phyloP scores from a whole-genome alignment of 495 filamentous ascomycete species.

The Hyphodiscus hymeniophilus region DNA sequence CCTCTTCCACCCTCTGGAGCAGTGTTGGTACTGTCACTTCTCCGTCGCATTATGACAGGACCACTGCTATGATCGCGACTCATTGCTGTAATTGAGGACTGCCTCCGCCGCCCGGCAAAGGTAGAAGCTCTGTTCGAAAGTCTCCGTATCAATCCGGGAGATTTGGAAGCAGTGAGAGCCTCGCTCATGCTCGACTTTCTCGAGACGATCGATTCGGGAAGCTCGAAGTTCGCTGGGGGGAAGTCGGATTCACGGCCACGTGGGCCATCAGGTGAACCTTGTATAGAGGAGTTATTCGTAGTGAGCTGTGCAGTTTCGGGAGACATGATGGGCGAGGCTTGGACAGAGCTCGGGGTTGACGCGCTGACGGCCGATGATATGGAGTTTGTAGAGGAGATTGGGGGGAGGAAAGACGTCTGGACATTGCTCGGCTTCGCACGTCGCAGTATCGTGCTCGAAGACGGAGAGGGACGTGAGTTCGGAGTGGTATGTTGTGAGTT shows the following conservation, averaged over 20 bases:
- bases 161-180: conserved; percentile 40
- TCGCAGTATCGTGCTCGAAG: background rate
- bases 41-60: conserved; percentile 74
- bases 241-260: conserved; percentile 35
- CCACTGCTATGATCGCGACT: conserved; percentile 81
- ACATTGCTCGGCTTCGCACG: conserved; percentile 20
- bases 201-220: conserved; percentile 44
- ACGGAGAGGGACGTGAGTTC: conserved; percentile 4
- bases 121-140: conserved; percentile 20
- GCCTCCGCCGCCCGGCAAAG: conserved; percentile 40
- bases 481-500: conserved; percentile 2
- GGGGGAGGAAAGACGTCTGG: conserved; percentile 14
- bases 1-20: conserved; percentile 43
- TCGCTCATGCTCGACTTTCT: conserved; percentile 36
- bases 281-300: conserved; percentile 37
- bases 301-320: conserved; percentile 18
- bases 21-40: conserved; percentile 77
- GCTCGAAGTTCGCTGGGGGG: conserved; percentile 39
- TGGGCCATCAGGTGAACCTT: conserved; percentile 41
- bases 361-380: conserved; percentile 20
- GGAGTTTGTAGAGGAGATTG: conserved; percentile 12
- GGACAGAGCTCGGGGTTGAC: conserved; percentile 20
- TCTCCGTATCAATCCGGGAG: conserved; percentile 30
- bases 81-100: conserved; percentile 62
- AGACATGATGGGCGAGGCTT: conserved; percentile 22